Conservation (phyloP, 805 yeast genomes). For the Clavispora phyllophila region DNA sequence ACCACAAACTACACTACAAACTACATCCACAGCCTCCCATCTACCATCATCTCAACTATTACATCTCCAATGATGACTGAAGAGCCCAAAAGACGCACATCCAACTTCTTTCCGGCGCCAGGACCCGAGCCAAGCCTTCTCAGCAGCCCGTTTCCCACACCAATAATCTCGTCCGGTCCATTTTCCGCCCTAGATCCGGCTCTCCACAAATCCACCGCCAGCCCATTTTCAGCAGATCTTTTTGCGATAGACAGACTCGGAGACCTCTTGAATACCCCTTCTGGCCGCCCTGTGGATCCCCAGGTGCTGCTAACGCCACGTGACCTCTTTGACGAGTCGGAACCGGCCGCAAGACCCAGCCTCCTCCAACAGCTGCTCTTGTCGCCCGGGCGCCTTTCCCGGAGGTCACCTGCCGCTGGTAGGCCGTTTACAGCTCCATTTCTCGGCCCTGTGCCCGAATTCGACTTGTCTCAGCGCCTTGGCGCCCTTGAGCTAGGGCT, state of each 20-base stretch:
- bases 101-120: conserved; percentile 13
- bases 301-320: not conserved
- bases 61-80: conserved; percentile 1
- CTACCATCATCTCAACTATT: too few relatives aligned
- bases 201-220: not conserved
- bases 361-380: not conserved
- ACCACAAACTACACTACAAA: too few relatives aligned
- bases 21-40: too few relatives aligned
- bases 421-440: not conserved
- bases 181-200: not conserved
- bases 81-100: conserved; percentile 8
- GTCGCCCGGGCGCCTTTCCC: not conserved
- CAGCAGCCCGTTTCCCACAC: not conserved
- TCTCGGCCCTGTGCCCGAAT: not conserved
- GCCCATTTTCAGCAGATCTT: not conserved
- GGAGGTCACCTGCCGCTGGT: not conserved
- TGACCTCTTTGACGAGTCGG: not conserved
- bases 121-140: not conserved
- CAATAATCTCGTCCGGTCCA: not conserved
- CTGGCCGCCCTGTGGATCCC: not conserved
- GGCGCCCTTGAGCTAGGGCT: not conserved
- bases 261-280: not conserved
- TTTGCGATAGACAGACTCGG: not conserved
- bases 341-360: not conserved
- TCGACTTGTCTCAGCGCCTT: not conserved